Conservation (phyloP, 441 rosid genomes). For the Breynia disticha region DNA sequence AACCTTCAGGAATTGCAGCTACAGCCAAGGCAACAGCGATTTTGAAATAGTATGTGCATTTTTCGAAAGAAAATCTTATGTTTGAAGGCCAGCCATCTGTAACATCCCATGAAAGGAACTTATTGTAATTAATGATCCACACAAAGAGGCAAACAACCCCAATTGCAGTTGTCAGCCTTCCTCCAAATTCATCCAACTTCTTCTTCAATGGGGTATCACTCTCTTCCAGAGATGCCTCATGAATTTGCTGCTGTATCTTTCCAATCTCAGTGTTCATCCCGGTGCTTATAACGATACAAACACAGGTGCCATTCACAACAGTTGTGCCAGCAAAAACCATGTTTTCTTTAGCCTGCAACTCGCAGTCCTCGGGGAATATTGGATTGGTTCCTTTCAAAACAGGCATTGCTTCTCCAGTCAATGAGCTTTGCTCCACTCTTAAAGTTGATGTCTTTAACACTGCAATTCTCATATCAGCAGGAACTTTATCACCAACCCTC, state of each 20-base stretch:
- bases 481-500: constrained; percentile 76
- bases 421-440: constrained; percentile 81
- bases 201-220: constrained; percentile 75
- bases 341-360: constrained; percentile 74
- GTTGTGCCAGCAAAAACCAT: constrained; percentile 83
- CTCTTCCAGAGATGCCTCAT: constrained; percentile 75
- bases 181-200: constrained; percentile 81
- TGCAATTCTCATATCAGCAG: constrained; percentile 79
- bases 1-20: constrained; percentile 97
- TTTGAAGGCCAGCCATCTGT: constrained; percentile 65
- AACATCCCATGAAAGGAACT: constrained; percentile 66
- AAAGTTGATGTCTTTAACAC: constrained; percentile 63
- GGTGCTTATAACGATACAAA: constrained; percentile 49
- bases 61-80: constrained; percentile 60
- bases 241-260: constrained; percentile 80
- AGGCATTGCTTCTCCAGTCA: constrained; percentile 91
- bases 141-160: constrained; percentile 67
- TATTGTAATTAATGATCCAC: constrained; percentile 74
- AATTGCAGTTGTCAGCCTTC: constrained; percentile 62
- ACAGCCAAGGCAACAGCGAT: constrained; percentile 90
- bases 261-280: constrained; percentile 91
- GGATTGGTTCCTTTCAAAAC: constrained; percentile 54
- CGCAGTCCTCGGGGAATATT: constrained; percentile 47
- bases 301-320: constrained; percentile 72
- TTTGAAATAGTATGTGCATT: constrained; percentile 85